Conservation (phyloP, 805 yeast genomes). For the Candida yuanshanica region DNA sequence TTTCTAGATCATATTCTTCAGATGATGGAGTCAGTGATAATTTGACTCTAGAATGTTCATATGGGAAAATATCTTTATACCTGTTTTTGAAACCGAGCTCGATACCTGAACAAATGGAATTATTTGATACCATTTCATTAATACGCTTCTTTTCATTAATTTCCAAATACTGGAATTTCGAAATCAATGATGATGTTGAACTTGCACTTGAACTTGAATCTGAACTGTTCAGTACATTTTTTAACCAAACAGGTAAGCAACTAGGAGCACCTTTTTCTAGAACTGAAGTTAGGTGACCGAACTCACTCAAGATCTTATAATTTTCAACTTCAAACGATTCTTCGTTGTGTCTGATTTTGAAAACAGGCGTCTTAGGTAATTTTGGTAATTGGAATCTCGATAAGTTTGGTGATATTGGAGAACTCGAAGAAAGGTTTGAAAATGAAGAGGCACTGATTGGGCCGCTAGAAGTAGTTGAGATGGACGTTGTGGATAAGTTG, state of each 20-base stretch:
- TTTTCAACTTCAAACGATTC: constrained; percentile 30
- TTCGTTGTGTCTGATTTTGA: constrained; percentile 48
- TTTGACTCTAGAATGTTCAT: constrained; percentile 77
- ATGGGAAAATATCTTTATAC: constrained; percentile 84
- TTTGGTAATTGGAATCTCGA: constrained; percentile 53
- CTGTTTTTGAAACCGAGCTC: constrained; percentile 79
- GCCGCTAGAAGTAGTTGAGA: constrained; percentile 4
- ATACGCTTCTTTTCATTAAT: constrained; percentile 63
- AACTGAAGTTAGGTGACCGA: constrained; percentile 10
- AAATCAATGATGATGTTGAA: constrained; percentile 27
- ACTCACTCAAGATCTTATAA: constrained; percentile 17
- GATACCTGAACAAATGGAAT: constrained; percentile 44
- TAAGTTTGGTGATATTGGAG: constrained; percentile 21
- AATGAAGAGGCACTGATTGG: constrained; percentile 4
- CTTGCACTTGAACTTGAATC: constrained; percentile 6
- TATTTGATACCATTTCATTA: constrained; percentile 30
- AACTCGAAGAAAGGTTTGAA: constrained; percentile 17
- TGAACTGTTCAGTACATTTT: constrained; percentile 17
- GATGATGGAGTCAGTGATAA: constrained; percentile 26
- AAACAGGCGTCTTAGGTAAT: constrained; percentile 34
- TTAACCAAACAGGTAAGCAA: constrained; percentile 52
- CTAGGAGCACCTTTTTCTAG: constrained; percentile 5
- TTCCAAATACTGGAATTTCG: constrained; percentile 63
- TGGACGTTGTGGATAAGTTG: constrained; percentile 8
- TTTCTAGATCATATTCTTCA: constrained; percentile 5